These are phyloP conservation scores for Dactylellina haptotyla DNA, from an alignment of 2,329 filamentous ascomycete genomes.

Conservation along the genomic window DNA sequence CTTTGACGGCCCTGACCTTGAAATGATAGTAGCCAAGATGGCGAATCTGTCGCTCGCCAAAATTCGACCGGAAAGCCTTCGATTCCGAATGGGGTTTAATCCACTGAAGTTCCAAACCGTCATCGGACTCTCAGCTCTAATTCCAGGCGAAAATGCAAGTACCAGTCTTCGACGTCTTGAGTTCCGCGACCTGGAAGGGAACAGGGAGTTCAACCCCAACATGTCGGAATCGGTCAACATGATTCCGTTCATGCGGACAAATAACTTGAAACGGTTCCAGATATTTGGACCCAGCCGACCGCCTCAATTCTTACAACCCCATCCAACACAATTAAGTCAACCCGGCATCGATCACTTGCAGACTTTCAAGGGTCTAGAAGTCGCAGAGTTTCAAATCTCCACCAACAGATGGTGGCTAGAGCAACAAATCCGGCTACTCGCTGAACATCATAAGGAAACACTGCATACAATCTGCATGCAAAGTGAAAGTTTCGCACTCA, in stretches of 20 bases:
- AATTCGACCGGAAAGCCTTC: constrained; percentile 14
- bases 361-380: constrained; percentile 12
- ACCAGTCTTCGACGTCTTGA: constrained; percentile 25
- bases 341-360: neutral
- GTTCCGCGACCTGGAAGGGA: neutral
- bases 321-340: neutral
- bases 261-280: constrained; percentile 17
- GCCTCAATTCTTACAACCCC: neutral
- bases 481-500: too few species aligned
- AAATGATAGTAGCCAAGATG: constrained; percentile 16
- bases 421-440: neutral
- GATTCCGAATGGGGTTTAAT: constrained; percentile 21
- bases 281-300: neutral
- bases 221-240: neutral
- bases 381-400: constrained; percentile 6
- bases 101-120: constrained; percentile 2
- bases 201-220: neutral
- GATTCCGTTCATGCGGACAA: constrained; percentile 14
- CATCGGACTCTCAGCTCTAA: neutral
- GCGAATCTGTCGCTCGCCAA: neutral
- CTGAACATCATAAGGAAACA: neutral
- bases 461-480: constrained; percentile 14
- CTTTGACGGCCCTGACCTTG: constrained; percentile 36
- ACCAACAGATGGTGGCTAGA: neutral
- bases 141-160: neutral